Evolutionary conservation across 768 basidiomycete species (phyloP).

Genomic region (Lyophyllum semitale): DNA sequence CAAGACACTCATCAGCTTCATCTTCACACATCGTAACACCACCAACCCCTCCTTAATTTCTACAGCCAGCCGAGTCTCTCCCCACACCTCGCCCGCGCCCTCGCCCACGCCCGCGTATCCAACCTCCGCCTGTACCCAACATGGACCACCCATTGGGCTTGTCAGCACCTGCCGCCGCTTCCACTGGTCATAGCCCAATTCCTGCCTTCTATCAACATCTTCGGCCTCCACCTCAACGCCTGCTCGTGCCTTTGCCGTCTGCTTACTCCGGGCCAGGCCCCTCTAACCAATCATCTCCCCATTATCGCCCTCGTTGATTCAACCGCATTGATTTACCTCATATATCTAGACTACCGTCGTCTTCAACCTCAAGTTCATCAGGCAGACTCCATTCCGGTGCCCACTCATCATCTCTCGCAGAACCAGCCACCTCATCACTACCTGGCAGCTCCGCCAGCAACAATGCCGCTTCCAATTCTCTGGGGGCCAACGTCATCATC

Average conservation of each 20-base stretch:
- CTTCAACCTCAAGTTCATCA: not conserved
- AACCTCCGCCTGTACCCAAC: not conserved
- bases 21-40: not conserved
- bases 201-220: too few relatives aligned
- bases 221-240: too few relatives aligned
- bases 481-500: not conserved
- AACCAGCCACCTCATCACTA: too few relatives aligned
- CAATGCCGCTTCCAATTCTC: too few relatives aligned
- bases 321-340: not conserved
- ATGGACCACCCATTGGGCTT: not conserved
- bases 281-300: not conserved
- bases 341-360: slow-evolving; percentile 3
- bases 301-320: not conserved
- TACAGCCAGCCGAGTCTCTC: not conserved
- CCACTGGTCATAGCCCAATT: too few relatives aligned
- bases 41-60: not conserved
- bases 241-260: too few relatives aligned
- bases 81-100: not conserved
- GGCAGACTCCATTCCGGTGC: too few relatives aligned
- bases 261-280: not conserved
- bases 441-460: too few relatives aligned
- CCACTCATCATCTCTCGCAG: too few relatives aligned
- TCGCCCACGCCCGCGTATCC: not conserved
- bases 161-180: not conserved
- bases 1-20: too few relatives aligned